Conservation (phyloP, 106 monocot genomes). For the Xerophyta viscosa region DNA sequence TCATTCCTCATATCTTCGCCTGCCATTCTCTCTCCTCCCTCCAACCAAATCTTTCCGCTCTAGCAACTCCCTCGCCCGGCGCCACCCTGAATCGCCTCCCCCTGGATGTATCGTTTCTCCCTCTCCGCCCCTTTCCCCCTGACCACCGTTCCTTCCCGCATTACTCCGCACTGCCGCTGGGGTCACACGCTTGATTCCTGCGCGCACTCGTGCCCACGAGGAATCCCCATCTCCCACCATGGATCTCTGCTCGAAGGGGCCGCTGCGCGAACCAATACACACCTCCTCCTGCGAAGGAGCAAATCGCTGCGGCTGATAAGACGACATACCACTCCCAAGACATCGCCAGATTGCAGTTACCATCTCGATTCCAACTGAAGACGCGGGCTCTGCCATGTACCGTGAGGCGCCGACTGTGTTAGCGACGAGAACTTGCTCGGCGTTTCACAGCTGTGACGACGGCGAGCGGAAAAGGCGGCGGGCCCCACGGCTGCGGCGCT, state of each 20-base stretch:
- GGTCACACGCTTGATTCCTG: constrained; percentile 20
- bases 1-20: background rate
- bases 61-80: background rate
- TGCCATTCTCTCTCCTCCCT: background rate
- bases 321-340: too few relatives aligned
- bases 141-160: constrained; percentile 34
- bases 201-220: constrained; percentile 23
- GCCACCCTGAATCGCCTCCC: background rate
- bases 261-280: too few relatives aligned
- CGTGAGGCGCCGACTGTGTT: too few relatives aligned
- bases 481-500: constrained; percentile 3
- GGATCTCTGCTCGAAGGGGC: constrained; percentile 25
- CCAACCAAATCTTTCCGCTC: background rate
- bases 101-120: background rate
- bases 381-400: too few relatives aligned
- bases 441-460: too few relatives aligned
- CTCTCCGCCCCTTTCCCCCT: background rate
- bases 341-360: too few relatives aligned
- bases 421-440: too few relatives aligned
- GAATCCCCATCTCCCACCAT: constrained; percentile 40
- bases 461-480: constrained; percentile 13
- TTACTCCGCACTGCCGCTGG: constrained; percentile 29
- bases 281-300: too few relatives aligned
- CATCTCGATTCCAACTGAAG: too few relatives aligned
- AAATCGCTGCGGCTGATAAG: too few relatives aligned